Evolutionary conservation across 768 basidiomycete species (phyloP).

Genomic region (Cystofilobasidium capitatum): DNA sequence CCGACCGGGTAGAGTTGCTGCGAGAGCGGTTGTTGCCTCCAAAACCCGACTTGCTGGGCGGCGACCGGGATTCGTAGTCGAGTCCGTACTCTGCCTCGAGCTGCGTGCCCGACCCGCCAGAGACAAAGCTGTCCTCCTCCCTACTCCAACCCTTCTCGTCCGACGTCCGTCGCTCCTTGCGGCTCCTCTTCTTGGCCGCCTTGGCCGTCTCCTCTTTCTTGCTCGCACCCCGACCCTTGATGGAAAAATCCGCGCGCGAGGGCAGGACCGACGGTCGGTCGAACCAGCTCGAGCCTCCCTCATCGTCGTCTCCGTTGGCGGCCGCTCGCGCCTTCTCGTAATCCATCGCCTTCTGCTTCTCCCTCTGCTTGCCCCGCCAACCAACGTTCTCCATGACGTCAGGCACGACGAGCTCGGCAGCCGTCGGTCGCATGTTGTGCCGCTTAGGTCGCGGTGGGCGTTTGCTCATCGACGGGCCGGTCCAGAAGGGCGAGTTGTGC

Average conservation of each 20-base stretch:
- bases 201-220: background rate
- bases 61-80: too few relatives aligned
- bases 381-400: slow-evolving; percentile 22
- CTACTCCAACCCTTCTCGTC: background rate
- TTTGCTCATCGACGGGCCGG: background rate
- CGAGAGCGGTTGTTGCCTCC: background rate
- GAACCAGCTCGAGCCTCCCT: slow-evolving; percentile 24
- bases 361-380: slow-evolving; percentile 22
- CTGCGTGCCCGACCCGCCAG: background rate
- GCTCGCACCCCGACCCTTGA: slow-evolving; percentile 12
- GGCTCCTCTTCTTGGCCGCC: background rate
- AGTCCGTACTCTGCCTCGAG: background rate
- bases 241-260: background rate
- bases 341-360: slow-evolving; percentile 8
- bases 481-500: slow-evolving; percentile 26
- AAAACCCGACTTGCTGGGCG: too few relatives aligned
- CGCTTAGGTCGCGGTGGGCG: background rate
- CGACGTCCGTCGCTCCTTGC: background rate
- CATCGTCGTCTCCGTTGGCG: slow-evolving; percentile 25
- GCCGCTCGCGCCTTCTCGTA: slow-evolving; percentile 3
- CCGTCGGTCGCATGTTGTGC: background rate
- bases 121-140: background rate
- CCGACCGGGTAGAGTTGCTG: slow-evolving; percentile 1
- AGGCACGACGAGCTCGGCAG: slow-evolving; percentile 16
- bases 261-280: background rate